Percentiles rank a stretch among this genome's conserved stretches.
phyloP scores from a whole-genome alignment of 2,329 filamentous ascomycete genomes.

The Didymella exigua region DNA sequence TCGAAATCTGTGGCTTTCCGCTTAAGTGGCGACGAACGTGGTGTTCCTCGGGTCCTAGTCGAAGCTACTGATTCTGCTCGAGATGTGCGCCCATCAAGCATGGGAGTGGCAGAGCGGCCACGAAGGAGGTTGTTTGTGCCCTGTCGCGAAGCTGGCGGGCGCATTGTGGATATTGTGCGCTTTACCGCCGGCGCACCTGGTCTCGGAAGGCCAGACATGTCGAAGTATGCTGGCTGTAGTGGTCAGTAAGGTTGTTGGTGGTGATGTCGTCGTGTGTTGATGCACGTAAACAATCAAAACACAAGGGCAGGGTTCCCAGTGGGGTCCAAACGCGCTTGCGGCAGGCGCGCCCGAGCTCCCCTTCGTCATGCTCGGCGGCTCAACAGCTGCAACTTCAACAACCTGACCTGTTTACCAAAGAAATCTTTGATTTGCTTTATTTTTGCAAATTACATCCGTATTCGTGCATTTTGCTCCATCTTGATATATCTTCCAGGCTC shows the following conservation, averaged over 20 bases:
- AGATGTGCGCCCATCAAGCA: conserved; percentile 62
- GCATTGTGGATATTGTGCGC: conserved; percentile 57
- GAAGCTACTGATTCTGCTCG: conserved; percentile 74
- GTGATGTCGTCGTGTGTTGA: conserved; percentile 25
- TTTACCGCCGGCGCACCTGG: conserved; percentile 56
- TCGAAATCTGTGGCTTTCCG: conserved; percentile 89
- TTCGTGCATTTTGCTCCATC: background rate
- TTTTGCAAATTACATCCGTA: conserved; percentile 3
- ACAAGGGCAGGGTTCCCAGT: conserved; percentile 15
- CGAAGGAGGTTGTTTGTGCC: conserved; percentile 52
- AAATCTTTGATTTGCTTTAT: background rate
- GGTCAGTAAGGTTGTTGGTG: conserved; percentile 13
- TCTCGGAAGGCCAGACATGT: conserved; percentile 62
- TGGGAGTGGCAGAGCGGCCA: conserved; percentile 57
- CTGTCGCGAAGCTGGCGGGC: conserved; percentile 60
- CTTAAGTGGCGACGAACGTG: conserved; percentile 65
- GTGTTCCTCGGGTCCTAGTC: conserved; percentile 44
- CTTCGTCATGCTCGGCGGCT: conserved; percentile 9
- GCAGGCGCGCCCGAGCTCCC: background rate
- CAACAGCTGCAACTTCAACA: background rate
- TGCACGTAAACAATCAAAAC: conserved; percentile 21
- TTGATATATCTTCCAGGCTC: background rate
- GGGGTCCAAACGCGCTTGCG: conserved; percentile 9
- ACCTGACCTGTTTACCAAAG: background rate
- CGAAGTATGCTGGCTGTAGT: conserved; percentile 20